Evolutionary conservation across 495 filamentous ascomycete species (phyloP).

Genomic region (Bryoglossum gracile): DNA sequence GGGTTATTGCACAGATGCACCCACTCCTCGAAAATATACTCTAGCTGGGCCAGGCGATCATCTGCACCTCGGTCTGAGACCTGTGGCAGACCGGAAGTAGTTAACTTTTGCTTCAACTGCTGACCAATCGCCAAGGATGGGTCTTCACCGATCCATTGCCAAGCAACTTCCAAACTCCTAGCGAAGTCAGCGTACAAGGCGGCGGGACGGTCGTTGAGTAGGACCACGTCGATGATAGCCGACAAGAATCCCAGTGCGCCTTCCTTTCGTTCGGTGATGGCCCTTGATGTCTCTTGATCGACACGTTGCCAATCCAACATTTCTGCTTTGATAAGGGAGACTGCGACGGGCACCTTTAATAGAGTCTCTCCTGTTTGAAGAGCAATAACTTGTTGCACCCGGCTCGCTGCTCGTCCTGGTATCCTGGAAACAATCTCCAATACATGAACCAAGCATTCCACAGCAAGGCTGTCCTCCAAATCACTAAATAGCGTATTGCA

Average conservation of each 20-base stretch:
- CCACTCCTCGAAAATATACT: conserved; percentile 96
- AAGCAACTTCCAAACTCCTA: conserved; percentile 69
- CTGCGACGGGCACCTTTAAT: conserved; percentile 69
- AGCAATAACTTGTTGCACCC: conserved; percentile 64
- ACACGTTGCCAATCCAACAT: conserved; percentile 71
- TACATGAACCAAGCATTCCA: conserved; percentile 78
- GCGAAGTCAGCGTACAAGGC: conserved; percentile 83
- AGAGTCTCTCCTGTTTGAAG: conserved; percentile 64
- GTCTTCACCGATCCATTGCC: conserved; percentile 73
- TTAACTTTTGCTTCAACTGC: conserved; percentile 66
- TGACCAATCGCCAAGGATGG: conserved; percentile 54
- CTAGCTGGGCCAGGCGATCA: conserved; percentile 70
- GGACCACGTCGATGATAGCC: conserved; percentile 63
- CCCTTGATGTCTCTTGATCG: conserved; percentile 66
- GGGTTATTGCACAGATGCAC: conserved; percentile 70
- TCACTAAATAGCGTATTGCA: conserved; percentile 57
- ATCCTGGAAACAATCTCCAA: conserved; percentile 75
- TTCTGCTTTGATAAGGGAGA: conserved; percentile 61
- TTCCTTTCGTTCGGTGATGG: conserved; percentile 58
- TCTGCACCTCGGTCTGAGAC: conserved; percentile 38
- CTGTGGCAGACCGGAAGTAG: conserved; percentile 51
- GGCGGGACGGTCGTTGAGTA: conserved; percentile 67
- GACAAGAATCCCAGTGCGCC: conserved; percentile 68
- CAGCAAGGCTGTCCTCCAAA: conserved; percentile 49
- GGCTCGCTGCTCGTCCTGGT: conserved; percentile 64